Evolutionary conservation across 305 asterid species (phyloP).

Genomic region (Withania somnifera): DNA sequence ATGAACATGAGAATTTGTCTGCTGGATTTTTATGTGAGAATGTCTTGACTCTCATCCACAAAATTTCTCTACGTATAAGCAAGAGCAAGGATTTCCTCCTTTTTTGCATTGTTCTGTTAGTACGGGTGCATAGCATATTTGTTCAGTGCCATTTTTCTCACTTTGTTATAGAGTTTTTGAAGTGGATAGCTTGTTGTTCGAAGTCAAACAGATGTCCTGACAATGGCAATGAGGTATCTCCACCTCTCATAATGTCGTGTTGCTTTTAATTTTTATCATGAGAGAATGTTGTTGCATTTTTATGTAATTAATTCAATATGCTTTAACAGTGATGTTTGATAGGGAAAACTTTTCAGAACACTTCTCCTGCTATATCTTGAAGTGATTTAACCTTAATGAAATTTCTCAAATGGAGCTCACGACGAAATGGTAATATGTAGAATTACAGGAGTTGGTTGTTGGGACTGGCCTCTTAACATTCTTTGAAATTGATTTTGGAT

Average conservation of each 20-base stretch:
- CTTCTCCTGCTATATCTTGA: background rate
- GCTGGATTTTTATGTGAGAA: background rate
- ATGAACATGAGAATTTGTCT: background rate
- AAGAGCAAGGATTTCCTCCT: background rate
- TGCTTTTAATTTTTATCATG: background rate
- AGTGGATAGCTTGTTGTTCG: slow-evolving; percentile 1
- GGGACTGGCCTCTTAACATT: background rate
- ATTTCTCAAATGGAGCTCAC: background rate
- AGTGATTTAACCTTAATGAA: background rate
- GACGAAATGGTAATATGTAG: background rate
- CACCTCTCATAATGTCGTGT: background rate
- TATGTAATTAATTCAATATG: background rate
- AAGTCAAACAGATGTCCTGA: slow-evolving; percentile 1
- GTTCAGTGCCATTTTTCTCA: background rate
- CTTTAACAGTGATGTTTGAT: background rate
- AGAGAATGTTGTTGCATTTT: background rate
- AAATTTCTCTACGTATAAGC: background rate
- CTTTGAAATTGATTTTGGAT: no score
- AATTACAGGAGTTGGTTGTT: background rate
- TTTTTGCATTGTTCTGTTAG: background rate
- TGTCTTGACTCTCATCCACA: background rate
- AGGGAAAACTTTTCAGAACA: background rate
- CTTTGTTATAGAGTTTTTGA: background rate
- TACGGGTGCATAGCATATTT: background rate
- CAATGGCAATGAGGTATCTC: background rate